These are phyloP conservation scores for Cichorium intybus DNA, from an alignment of 140 eudicot genomes.

Conservation along the genomic window DNA sequence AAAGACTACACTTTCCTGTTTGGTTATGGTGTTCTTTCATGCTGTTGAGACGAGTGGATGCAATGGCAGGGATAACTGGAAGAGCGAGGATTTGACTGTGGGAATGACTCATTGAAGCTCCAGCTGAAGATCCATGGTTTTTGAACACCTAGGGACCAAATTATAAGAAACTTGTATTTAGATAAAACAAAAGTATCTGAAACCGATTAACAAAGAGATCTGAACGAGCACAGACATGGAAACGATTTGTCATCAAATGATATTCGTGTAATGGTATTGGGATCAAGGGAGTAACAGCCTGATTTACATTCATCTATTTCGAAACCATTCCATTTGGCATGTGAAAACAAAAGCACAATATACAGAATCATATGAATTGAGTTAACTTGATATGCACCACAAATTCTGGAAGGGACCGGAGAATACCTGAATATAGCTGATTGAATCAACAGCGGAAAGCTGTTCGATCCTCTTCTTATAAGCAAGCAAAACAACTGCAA, in stretches of 20 bases:
- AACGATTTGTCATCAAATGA: no score
- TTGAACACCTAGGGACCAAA: conserved; percentile 69
- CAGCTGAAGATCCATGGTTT: conserved; percentile 96
- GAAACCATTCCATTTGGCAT: neutral
- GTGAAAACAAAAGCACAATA: neutral
- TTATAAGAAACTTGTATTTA: neutral
- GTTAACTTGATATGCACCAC: neutral
- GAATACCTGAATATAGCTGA: conserved; percentile 76
- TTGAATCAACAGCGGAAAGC: conserved; percentile 35
- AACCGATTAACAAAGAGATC: conserved; percentile 5
- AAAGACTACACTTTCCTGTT: conserved; percentile 77
- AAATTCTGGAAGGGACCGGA: neutral
- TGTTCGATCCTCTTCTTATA: conserved; percentile 67
- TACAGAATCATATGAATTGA: neutral
- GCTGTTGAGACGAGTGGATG: conserved; percentile 55
- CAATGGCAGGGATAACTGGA: conserved; percentile 69
- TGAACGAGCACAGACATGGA: no score
- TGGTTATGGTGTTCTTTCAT: conserved; percentile 72
- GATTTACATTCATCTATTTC: neutral
- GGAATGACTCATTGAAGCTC: conserved; percentile 98
- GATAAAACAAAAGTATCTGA: neutral
- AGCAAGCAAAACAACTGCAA: conserved; percentile 75
- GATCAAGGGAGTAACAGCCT: neutral
- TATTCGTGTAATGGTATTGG: neutral
- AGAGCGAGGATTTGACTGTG: conserved; percentile 95